phyloP scores from a whole-genome alignment of 192 early-diverging fungal species.

The Diversispora epigaea region DNA sequence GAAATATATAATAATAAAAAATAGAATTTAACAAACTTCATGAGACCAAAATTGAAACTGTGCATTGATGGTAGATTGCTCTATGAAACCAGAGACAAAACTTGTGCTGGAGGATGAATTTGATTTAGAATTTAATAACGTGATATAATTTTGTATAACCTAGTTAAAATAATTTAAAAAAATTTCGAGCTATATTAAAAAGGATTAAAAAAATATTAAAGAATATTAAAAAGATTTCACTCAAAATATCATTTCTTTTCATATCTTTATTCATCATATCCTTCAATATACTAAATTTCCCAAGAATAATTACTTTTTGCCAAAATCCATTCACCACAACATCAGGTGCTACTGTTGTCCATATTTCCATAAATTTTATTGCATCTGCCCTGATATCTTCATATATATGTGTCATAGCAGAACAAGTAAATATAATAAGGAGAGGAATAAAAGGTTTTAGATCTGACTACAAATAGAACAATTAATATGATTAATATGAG shows the following conservation, averaged over 20 bases:
- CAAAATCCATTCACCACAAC: constrained; percentile 63
- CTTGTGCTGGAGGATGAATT: constrained; percentile 32
- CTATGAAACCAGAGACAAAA: neutral
- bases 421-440: constrained; percentile 76
- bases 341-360: constrained; percentile 63
- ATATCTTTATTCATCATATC: constrained; percentile 36
- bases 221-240: constrained; percentile 5
- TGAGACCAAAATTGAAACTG: constrained; percentile 9
- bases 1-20: neutral
- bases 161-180: constrained; percentile 28
- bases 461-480: constrained; percentile 43
- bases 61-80: neutral
- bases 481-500: neutral
- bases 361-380: constrained; percentile 73
- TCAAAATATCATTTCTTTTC: constrained; percentile 34
- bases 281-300: neutral
- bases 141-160: constrained; percentile 66
- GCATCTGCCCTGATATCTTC: constrained; percentile 85
- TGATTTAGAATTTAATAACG: constrained; percentile 55
- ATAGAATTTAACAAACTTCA: neutral
- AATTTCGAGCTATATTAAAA: neutral
- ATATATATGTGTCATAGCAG: constrained; percentile 86
- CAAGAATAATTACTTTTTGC: constrained; percentile 53
- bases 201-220: neutral
- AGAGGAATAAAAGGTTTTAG: constrained; percentile 77